These are phyloP conservation scores for Penicillium manginii DNA, from an alignment of 495 filamentous ascomycete species.

Conservation along the genomic window DNA sequence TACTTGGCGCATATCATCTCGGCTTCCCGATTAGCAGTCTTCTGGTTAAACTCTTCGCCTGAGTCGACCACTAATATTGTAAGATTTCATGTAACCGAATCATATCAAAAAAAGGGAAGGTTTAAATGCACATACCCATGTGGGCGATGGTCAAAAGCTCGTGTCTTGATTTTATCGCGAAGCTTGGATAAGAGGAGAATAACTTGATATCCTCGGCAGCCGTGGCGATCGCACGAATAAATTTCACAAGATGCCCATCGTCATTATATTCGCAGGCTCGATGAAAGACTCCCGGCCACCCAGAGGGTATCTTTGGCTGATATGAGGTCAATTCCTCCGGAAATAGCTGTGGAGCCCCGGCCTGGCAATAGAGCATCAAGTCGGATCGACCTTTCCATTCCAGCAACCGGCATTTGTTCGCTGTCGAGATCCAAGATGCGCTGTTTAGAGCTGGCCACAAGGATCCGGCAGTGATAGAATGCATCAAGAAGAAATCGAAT, in stretches of 20 bases:
- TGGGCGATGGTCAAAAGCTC: conserved; percentile 40
- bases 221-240: conserved; percentile 39
- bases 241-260: conserved; percentile 45
- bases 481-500: conserved; percentile 50
- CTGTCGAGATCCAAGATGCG: conserved; percentile 32
- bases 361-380: conserved; percentile 39
- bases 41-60: conserved; percentile 22
- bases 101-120: not conserved
- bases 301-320: conserved; percentile 18
- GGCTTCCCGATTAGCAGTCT: conserved; percentile 12
- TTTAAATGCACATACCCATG: conserved; percentile 28
- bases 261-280: conserved; percentile 35
- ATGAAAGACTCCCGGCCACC: conserved; percentile 35
- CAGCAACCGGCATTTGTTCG: conserved; percentile 32
- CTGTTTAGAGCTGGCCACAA: conserved; percentile 31
- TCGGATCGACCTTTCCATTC: conserved; percentile 43
- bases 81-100: not conserved
- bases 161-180: conserved; percentile 31
- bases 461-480: conserved; percentile 38
- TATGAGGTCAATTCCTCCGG: conserved; percentile 25
- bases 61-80: conserved; percentile 20
- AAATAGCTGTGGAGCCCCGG: conserved; percentile 22
- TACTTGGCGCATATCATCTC: conserved; percentile 20
- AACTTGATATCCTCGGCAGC: conserved; percentile 26
- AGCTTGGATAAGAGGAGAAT: conserved; percentile 8